Evolutionary conservation across 768 basidiomycete genomes (phyloP).

Genomic region (Paxillus ammoniavirescens): DNA sequence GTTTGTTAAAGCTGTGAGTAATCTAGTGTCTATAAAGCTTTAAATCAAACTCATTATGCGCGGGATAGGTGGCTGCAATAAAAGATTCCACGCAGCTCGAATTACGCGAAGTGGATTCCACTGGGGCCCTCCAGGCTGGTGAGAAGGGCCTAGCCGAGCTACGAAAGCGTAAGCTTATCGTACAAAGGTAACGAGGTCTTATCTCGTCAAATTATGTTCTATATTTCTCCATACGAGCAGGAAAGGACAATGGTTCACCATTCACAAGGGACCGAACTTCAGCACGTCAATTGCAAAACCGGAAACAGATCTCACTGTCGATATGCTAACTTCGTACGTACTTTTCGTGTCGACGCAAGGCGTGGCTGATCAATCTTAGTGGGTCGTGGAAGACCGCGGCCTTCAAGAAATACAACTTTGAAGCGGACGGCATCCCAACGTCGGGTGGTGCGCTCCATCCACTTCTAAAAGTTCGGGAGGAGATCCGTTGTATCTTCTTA

Average conservation of each 20-base stretch:
- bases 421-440: constrained; percentile 89
- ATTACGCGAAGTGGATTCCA: constrained; percentile 67
- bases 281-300: constrained; percentile 89
- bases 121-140: constrained; percentile 68
- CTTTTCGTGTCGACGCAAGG: not conserved
- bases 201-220: not conserved
- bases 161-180: constrained; percentile 85
- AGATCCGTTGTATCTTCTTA: constrained; percentile 95
- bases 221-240: constrained; percentile 38
- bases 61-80: constrained; percentile 56
- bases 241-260: constrained; percentile 94
- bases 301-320: constrained; percentile 94
- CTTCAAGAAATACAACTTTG: constrained; percentile 99
- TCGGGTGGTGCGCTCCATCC: constrained; percentile 94
- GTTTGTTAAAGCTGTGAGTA: constrained; percentile 79
- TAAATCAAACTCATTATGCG: constrained; percentile 1
- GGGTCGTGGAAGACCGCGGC: constrained; percentile 91
- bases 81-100: constrained; percentile 75
- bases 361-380: constrained; percentile 39
- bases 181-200: constrained; percentile 59
- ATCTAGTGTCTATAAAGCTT: not conserved
- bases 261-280: constrained; percentile 82
- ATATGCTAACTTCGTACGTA: constrained; percentile 88
- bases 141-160: constrained; percentile 86
- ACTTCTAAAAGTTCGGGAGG: constrained; percentile 94